Evolutionary conservation across 1,139 yeast genomes (phyloP).

Genomic region (Hyphopichia pseudoburtonii): DNA sequence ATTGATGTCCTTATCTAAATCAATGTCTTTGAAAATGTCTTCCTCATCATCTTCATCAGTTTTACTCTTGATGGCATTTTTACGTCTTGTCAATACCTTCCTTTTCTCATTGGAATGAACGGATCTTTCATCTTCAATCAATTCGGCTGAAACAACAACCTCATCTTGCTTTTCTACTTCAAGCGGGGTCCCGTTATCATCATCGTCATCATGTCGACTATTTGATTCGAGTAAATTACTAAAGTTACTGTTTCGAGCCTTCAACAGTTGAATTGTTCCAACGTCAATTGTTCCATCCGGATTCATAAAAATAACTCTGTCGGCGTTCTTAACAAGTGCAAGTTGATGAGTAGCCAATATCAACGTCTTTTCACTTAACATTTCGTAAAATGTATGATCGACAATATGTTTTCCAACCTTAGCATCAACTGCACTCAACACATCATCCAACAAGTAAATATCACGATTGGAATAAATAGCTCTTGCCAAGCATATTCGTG

Average conservation of each 20-base stretch:
- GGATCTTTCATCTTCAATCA: too few species aligned
- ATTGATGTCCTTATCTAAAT: constrained; percentile 14
- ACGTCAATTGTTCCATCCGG: constrained; percentile 21
- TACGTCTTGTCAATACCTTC: background rate
- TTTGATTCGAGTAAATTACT: constrained; percentile 15
- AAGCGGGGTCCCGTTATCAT: too few species aligned
- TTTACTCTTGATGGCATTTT: background rate
- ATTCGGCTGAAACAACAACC: too few species aligned
- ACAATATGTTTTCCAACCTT: constrained; percentile 24
- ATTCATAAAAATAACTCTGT: constrained; percentile 19
- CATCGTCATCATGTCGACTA: too few species aligned
- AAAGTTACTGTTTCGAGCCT: constrained; percentile 13
- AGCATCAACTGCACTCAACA: constrained; percentile 25
- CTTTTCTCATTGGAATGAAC: background rate
- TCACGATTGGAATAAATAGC: constrained; percentile 20
- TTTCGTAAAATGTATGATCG: constrained; percentile 16
- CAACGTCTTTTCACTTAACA: constrained; percentile 17
- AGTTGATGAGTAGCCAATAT: constrained; percentile 27
- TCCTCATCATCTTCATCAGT: constrained; percentile 7
- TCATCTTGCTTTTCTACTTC: too few species aligned
- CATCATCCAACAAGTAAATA: constrained; percentile 24
- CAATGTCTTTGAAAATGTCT: constrained; percentile 25
- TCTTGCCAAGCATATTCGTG: constrained; percentile 25
- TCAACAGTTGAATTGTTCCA: constrained; percentile 18
- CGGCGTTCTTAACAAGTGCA: constrained; percentile 19